These are phyloP conservation scores for Amphichorda felina DNA, from an alignment of 2,329 filamentous ascomycete species.

Conservation along the genomic window DNA sequence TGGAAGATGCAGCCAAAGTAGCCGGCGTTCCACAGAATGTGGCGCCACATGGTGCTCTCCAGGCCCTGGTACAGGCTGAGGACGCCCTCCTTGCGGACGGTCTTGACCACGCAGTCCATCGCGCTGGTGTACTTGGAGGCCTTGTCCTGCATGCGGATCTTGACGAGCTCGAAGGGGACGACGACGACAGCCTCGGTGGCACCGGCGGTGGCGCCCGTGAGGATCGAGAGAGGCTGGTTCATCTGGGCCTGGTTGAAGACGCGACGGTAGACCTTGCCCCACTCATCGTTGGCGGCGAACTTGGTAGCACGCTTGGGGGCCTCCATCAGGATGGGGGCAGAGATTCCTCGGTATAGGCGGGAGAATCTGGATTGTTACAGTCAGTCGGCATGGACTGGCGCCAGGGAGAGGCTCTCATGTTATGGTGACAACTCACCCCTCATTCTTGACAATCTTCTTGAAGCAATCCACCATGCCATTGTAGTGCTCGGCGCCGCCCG, in stretches of 20 bases:
- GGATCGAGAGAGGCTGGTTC: conserved; percentile 81
- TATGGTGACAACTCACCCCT: conserved; percentile 55
- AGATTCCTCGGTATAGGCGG: conserved; percentile 89
- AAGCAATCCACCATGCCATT: conserved; percentile 98
- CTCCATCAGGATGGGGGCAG: conserved; percentile 95
- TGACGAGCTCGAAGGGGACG: conserved; percentile 95
- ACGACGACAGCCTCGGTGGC: conserved; percentile 95
- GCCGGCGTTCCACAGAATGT: conserved; percentile 80
- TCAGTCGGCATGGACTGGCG: conserved; percentile 3
- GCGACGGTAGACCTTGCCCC: conserved; percentile 88
- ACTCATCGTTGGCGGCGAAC: conserved; percentile 97
- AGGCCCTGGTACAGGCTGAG: conserved; percentile 93
- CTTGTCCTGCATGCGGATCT: conserved; percentile 95
- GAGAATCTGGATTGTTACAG: conserved; percentile 50
- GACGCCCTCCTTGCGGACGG: conserved; percentile 68
- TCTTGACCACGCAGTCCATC: conserved; percentile 71
- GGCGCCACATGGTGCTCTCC: conserved; percentile 93
- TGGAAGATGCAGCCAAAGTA: conserved; percentile 99
- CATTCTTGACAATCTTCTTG: conserved; percentile 88
- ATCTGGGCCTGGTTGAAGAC: conserved; percentile 76
- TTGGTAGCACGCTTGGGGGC: conserved; percentile 90
- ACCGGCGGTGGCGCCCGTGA: conserved; percentile 89
- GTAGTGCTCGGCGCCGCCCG: conserved; percentile 71
- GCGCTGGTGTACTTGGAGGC: conserved; percentile 83
- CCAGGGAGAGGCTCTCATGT: neutral